Conservation (phyloP, 805 yeast species). For the Ogataea angusta region DNA sequence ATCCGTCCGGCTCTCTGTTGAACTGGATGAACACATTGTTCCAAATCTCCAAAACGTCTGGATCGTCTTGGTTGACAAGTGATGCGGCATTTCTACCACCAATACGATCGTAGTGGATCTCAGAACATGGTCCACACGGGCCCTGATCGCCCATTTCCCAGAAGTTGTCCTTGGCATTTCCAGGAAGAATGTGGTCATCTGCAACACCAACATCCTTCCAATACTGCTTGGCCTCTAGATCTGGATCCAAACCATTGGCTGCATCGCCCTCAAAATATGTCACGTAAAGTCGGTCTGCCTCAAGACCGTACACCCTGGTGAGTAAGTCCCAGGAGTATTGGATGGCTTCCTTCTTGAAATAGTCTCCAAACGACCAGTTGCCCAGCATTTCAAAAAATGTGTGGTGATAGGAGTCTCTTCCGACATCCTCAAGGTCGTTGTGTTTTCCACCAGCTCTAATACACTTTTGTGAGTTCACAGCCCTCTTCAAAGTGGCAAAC, state of each 20-base stretch:
- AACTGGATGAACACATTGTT: constrained; percentile 95
- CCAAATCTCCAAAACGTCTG: constrained; percentile 97
- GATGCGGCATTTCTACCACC: constrained; percentile 95
- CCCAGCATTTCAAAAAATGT: constrained; percentile 99
- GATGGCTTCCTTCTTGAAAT: constrained; percentile 93
- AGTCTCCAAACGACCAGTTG: constrained; percentile 99
- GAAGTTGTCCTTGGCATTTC: constrained; percentile 86
- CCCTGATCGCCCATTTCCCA: constrained; percentile 99
- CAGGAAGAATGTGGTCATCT: constrained; percentile 91
- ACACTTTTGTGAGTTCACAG: constrained; percentile 95
- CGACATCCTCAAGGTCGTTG: constrained; percentile 96
- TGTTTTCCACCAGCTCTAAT: constrained; percentile 99
- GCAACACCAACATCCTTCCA: constrained; percentile 89
- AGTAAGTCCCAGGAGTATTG: constrained; percentile 86
- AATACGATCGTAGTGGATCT: constrained; percentile 94
- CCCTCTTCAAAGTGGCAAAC: constrained; percentile 78
- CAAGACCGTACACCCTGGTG: constrained; percentile 79
- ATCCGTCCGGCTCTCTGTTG: constrained; percentile 87
- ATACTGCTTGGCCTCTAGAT: constrained; percentile 82
- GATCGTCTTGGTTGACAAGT: constrained; percentile 95
- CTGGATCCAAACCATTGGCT: constrained; percentile 80
- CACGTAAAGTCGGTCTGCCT: constrained; percentile 79
- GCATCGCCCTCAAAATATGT: constrained; percentile 96
- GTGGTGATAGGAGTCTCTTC: constrained; percentile 96
- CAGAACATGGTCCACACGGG: constrained; percentile 99